These are phyloP conservation scores for Dictyostelium gargantuum DNA, from an alignment of 208 protist species.

Conservation along the genomic window DNA sequence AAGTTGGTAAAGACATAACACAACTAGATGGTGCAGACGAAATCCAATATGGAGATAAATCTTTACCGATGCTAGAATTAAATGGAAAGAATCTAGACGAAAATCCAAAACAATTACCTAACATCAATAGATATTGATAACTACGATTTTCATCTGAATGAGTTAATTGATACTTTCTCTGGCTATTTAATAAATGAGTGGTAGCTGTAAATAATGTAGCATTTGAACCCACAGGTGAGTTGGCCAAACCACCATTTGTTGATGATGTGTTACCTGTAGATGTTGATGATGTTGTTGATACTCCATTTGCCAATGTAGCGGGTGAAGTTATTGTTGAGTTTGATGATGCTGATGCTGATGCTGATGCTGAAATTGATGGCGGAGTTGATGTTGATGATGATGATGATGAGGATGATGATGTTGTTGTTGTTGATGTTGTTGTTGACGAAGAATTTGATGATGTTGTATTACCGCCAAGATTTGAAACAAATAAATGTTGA, in stretches of 20 bases:
- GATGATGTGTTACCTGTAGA: neutral
- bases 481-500: neutral
- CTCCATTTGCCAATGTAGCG: too few species aligned
- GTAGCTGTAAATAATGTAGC: neutral
- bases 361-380: neutral
- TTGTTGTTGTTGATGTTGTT: neutral
- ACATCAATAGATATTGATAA: slow-evolving; percentile 22
- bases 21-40: neutral
- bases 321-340: too few species aligned
- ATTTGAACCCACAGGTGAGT: neutral
- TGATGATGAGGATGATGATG: neutral
- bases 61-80: slow-evolving; percentile 4
- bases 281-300: neutral
- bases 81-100: neutral
- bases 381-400: neutral
- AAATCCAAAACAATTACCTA: neutral
- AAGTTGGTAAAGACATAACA: neutral
- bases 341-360: too few species aligned
- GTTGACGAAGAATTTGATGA: neutral
- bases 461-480: neutral
- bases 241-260: neutral
- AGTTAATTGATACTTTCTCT: slow-evolving; percentile 28
- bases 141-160: slow-evolving; percentile 49
- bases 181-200: slow-evolving; percentile 17
- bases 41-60: neutral